A percentile compares a stretch with the other conserved stretches of the same genome.
phyloP scores from a whole-genome alignment of 2,329 filamentous ascomycete species.

The Cryoendolithus antarcticus region DNA sequence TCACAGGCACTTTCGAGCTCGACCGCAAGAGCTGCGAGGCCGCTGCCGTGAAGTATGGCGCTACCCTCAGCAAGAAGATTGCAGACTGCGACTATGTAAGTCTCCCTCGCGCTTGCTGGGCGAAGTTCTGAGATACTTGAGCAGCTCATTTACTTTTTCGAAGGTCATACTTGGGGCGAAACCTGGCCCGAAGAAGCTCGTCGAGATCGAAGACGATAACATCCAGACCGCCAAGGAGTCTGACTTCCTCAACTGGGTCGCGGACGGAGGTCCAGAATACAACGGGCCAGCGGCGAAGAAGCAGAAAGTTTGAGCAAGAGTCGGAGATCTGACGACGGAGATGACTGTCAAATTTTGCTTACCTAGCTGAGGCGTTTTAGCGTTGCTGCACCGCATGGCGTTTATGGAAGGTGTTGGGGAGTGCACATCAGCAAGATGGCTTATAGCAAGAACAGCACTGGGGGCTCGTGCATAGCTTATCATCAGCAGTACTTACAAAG shows the following conservation, averaged over 20 bases:
- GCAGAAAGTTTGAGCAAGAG: slow-evolving; percentile 5
- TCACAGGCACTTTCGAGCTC: slow-evolving; percentile 6
- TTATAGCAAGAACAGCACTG: no score
- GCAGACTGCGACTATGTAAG: slow-evolving; percentile 3
- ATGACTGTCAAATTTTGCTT: background rate
- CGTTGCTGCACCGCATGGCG: slow-evolving; percentile 1
- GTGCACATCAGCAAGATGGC: background rate
- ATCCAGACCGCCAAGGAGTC: slow-evolving; percentile 8
- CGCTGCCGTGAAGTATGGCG: slow-evolving; percentile 7
- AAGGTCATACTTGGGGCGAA: slow-evolving; percentile 7
- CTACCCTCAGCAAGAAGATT: slow-evolving; percentile 6
- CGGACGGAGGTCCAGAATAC: background rate
- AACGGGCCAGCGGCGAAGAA: slow-evolving; percentile 2
- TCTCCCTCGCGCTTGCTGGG: no score
- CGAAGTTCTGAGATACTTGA: no score
- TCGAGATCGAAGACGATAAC: slow-evolving; percentile 9
- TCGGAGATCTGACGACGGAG: background rate
- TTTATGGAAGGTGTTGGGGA: background rate
- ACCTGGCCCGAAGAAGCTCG: slow-evolving; percentile 11
- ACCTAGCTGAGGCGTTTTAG: background rate
- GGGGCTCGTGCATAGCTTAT: no score
- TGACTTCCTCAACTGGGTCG: slow-evolving; percentile 9
- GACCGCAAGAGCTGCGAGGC: slow-evolving; percentile 9
- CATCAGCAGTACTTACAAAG: no score
- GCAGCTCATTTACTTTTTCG: no score